Evolutionary conservation across 176 grass and related monocot species (phyloP), one percentile per base, ranked within the genome.

Genomic region (Pharus latifolius): DNA sequence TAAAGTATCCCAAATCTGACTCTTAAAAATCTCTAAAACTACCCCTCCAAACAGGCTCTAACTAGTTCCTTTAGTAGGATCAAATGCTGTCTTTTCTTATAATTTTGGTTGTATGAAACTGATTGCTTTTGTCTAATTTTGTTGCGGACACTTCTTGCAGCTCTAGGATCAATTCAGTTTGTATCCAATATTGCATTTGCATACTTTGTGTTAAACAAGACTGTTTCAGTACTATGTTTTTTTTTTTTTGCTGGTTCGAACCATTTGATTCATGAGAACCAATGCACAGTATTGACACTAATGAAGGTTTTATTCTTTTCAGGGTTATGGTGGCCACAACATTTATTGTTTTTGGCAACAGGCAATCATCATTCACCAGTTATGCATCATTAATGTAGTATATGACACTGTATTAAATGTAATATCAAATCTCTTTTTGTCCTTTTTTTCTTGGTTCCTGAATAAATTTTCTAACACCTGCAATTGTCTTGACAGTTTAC

Each of bases 161-260:
- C 83, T 70, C 65, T 86, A 56, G 83, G 83, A 63, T 86, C 83
- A 25, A 80, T 98, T 75, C 95, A 98, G 64, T 98, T 98, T 59
- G 47, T 86, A 76, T 86, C 77, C 13, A 86, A 86, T 62, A 81
- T 86, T 50, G 72, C 65, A 65, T 81, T 86, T 81, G 77, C 83
- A 57, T 86, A 86, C 73, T 86, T 86, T 76, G 83, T 86, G 6
- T 69, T 86, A 49, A 80, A 67, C 40, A 86, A 86, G 64, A 86
- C 70, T 8, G 72, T 86, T 10, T 71, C 76, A 44, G 61, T 81
- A 81, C 77, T 86, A 76, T 43, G 77, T 15, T 24, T 20, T 63
- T 71, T 60, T 35, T 64, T 76, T 24, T 64, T 19, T 61, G 22
- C 49, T 71, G 16, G n/a, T 24, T 17, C n/a, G 22, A 55, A 51